Base-by-base conservation (phyloP, 495 filamentous ascomycete species). In the Aspergillus incahuasiensis region DNA sequence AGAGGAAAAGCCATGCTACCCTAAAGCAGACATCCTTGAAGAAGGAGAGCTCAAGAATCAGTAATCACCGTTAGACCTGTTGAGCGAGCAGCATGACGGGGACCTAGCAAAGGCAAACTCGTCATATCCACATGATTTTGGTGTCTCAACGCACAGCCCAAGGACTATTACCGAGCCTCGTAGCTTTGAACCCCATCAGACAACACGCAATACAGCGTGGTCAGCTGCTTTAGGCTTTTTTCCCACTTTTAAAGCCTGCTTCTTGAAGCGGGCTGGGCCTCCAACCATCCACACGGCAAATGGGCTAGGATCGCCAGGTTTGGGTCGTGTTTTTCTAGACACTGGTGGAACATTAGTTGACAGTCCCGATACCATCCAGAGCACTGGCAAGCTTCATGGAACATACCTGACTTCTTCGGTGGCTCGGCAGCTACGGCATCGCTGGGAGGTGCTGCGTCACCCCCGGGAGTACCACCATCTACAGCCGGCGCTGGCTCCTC, bases 271-370 rank as follows among this genome's bases (percentile, higher is more conserved):
- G 22, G 63, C 64, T 44, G 61, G 59, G 7, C 64, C 59, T 20
- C 73, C 73, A 49, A 73, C 65, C 68, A 76, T 70, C 73, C 73
- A 76, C 60, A 63, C 66, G 1, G 73, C 65, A 55, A 76, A 73
- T 16, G 66, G 59, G n/a, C 65, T 62, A 34, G 68, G 69, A 19
- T 69, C 64, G 13, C 57, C 50, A 41, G 59, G 54, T 40, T 62
- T 68, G 22, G 47, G 50, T 11, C 57, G 59, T 5, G 65, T 55
- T 54, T 71, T 76, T 52, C 74, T 75, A 15, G 54, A 18, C 8
- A 54, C 69, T 70, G 50, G 13, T n/a, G 24, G 1, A 34, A 43
- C 1, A 55, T 65, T 49, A 64, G 55, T 38, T 20, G 15, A 12
- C 12, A 20, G 21, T 19, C 32, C 24, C 8, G n/a, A n/a, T n/a